phyloP scores from a whole-genome alignment of 306 rosid species.

The Datisca glomerata region DNA sequence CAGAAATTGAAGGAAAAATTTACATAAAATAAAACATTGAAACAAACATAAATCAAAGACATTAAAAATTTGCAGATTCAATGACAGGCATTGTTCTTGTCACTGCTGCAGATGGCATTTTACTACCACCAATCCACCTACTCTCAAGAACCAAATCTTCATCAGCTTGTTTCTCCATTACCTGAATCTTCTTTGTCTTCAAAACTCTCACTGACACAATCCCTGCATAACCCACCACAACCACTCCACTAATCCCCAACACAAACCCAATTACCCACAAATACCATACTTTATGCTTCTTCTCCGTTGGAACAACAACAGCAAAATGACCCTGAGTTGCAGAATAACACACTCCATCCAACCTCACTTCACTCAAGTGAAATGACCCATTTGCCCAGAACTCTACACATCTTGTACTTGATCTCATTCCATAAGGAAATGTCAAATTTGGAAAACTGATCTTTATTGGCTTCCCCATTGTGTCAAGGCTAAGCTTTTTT shows the following conservation, averaged over 20 bases:
- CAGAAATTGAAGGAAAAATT: no score
- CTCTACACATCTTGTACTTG: slow-evolving; percentile 37
- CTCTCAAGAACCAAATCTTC: slow-evolving; percentile 62
- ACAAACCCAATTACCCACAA: slow-evolving; percentile 43
- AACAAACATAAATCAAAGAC: slow-evolving; percentile 11
- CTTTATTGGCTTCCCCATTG: slow-evolving; percentile 46
- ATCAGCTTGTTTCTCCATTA: slow-evolving; percentile 52
- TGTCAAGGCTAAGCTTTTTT: slow-evolving; percentile 35
- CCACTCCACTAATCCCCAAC: slow-evolving; percentile 32
- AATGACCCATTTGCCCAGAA: slow-evolving; percentile 41
- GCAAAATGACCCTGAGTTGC: slow-evolving; percentile 58
- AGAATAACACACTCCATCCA: slow-evolving; percentile 32
- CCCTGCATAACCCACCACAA: slow-evolving; percentile 30
- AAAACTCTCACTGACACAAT: slow-evolving; percentile 19
- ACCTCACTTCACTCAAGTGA: slow-evolving; percentile 35
- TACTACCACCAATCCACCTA: slow-evolving; percentile 58
- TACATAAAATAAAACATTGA: no score
- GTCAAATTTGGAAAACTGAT: slow-evolving; percentile 33
- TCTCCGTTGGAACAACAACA: slow-evolving; percentile 32
- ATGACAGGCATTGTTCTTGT: slow-evolving; percentile 70
- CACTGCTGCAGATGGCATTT: slow-evolving; percentile 67
- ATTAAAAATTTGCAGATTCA: slow-evolving; percentile 30
- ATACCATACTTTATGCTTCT: slow-evolving; percentile 25
- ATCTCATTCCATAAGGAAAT: slow-evolving; percentile 11
- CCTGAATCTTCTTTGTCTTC: slow-evolving; percentile 49